These are phyloP conservation scores for Aspergillus brasiliensis DNA, from an alignment of 2,329 filamentous ascomycete species.

Conservation along the genomic window DNA sequence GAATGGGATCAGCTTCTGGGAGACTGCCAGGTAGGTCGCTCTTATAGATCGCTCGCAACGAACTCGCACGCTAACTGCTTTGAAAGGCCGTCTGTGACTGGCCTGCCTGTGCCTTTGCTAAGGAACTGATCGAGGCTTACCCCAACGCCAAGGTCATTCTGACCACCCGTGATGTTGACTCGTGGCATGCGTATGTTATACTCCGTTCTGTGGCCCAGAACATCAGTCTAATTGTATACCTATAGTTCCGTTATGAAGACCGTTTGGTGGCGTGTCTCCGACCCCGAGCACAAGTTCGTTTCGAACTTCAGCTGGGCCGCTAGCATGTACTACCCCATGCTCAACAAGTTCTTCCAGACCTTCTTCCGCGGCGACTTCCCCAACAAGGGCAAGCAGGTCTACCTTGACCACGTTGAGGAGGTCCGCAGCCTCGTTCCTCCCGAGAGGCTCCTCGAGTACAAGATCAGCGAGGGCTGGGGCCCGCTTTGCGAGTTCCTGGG, in stretches of 20 bases:
- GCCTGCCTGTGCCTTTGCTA: constrained; percentile 67
- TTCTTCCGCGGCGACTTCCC: constrained; percentile 71
- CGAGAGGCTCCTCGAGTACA: constrained; percentile 57
- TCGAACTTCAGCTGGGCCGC: constrained; percentile 65
- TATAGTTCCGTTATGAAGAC: constrained; percentile 64
- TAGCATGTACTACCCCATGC: constrained; percentile 69
- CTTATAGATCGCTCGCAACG: neutral
- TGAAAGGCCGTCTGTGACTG: constrained; percentile 66
- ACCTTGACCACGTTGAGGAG: constrained; percentile 58
- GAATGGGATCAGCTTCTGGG: constrained; percentile 71
- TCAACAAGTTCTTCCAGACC: constrained; percentile 68
- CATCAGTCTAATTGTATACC: neutral
- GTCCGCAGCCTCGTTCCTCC: constrained; percentile 52
- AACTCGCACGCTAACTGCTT: neutral
- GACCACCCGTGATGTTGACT: constrained; percentile 66
- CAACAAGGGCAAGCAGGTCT: constrained; percentile 65
- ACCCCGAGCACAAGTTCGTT: constrained; percentile 60
- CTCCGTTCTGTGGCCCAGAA: neutral
- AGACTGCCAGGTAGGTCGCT: constrained; percentile 52
- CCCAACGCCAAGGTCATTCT: constrained; percentile 72
- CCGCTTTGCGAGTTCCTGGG: constrained; percentile 59
- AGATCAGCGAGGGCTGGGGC: constrained; percentile 57
- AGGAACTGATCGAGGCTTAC: constrained; percentile 71
- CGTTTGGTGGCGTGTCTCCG: constrained; percentile 67
- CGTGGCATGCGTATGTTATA: constrained; percentile 56